Percentiles rank a stretch among this genome's conserved stretches.
These are phyloP conservation scores for Macrotyloma uniflorum DNA, from an alignment of 306 rosid species.

Conservation along the genomic window DNA sequence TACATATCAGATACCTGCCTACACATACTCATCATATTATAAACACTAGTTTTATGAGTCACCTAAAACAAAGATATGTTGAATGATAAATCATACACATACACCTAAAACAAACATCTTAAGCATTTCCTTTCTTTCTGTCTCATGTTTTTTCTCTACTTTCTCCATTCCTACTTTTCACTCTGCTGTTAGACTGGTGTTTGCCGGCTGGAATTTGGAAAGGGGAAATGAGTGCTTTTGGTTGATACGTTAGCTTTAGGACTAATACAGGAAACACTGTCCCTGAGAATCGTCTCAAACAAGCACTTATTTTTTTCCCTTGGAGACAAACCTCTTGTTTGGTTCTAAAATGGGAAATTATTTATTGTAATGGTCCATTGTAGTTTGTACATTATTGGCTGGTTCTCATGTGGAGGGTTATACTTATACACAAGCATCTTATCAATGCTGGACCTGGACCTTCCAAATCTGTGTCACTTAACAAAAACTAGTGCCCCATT, in stretches of 20 bases:
- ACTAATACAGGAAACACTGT: constrained; percentile 29
- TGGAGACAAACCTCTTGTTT: constrained; percentile 42
- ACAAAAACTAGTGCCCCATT: constrained; percentile 16
- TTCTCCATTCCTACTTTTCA: constrained; percentile 14
- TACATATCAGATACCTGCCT: background rate
- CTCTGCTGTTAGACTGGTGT: constrained; percentile 7
- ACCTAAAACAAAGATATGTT: background rate
- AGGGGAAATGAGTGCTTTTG: constrained; percentile 11
- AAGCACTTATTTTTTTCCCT: background rate
- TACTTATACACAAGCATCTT: constrained; percentile 10
- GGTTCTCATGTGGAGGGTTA: constrained; percentile 52
- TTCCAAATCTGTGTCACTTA: constrained; percentile 13
- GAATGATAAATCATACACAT: background rate
- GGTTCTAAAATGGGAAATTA: constrained; percentile 42
- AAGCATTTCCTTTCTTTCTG: background rate
- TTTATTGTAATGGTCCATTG: constrained; percentile 29
- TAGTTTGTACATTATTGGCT: constrained; percentile 43
- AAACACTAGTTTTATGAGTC: background rate
- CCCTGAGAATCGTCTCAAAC: background rate
- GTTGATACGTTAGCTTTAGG: background rate
- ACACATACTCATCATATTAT: background rate
- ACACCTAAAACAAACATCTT: background rate
- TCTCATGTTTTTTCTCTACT: constrained; percentile 2
- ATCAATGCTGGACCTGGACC: background rate
- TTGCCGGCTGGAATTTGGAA: constrained; percentile 1